Evolutionary conservation across 164 flowering plant species (phyloP).

Genomic region (Nelumbo lutea): DNA sequence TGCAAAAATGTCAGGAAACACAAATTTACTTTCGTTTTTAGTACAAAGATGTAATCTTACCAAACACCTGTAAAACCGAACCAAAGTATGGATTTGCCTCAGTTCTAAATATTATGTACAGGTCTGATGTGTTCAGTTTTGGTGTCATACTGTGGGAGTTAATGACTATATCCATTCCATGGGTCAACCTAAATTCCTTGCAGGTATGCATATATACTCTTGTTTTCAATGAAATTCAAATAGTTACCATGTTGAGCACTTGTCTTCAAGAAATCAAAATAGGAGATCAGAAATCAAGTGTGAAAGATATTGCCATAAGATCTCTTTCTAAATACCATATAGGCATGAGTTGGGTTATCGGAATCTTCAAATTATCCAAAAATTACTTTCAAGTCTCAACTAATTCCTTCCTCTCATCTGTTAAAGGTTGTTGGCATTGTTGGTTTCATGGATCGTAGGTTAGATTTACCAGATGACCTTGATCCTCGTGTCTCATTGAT

Average conservation of each 20-base stretch:
- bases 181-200: constrained; percentile 59
- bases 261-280: no score
- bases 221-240: not conserved
- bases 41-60: no score
- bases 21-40: no score
- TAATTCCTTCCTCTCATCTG: not conserved
- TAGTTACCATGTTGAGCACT: not conserved
- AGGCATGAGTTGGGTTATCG: no score
- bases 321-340: no score
- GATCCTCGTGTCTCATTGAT: constrained; percentile 62
- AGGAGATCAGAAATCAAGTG: no score
- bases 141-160: constrained; percentile 91
- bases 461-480: constrained; percentile 69
- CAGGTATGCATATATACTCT: constrained; percentile 37
- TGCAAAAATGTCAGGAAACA: no score
- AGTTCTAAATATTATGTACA: constrained; percentile 16
- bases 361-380: not conserved
- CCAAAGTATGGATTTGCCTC: no score
- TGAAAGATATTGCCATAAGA: no score
- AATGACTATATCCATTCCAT: constrained; percentile 68
- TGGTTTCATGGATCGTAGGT: constrained; percentile 80
- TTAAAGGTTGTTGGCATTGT: constrained; percentile 80
- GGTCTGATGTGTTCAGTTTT: constrained; percentile 87
- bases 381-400: not conserved
- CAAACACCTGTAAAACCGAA: no score